Evolutionary conservation across 202 grass and related monocot species (phyloP).

Genomic region (Schoenoplectus tabernaemontani): DNA sequence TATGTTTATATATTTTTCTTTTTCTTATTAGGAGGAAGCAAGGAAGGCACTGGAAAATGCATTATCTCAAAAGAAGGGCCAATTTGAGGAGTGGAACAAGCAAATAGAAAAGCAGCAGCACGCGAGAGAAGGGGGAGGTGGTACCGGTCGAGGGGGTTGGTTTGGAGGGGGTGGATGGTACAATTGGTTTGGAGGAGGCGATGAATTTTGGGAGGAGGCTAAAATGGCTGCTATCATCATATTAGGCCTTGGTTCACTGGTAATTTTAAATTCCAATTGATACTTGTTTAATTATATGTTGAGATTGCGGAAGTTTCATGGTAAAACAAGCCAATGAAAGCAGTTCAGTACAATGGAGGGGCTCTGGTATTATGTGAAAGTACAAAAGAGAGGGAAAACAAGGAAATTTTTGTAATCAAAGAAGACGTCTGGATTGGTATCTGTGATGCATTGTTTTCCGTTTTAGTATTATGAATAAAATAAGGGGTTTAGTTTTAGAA

Average conservation of each 20-base stretch:
- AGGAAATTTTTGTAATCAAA: too few species aligned
- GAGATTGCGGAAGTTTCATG: not conserved
- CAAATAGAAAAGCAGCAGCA: conserved; percentile 28
- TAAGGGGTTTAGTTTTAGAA: too few species aligned
- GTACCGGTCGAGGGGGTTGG: conserved; percentile 23
- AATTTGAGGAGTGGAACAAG: conserved; percentile 39
- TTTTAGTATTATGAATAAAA: too few species aligned
- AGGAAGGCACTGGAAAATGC: conserved; percentile 43
- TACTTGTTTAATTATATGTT: too few species aligned
- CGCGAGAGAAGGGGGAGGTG: conserved; percentile 29
- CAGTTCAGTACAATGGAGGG: not conserved
- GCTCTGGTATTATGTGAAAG: not conserved
- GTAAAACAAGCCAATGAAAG: not conserved
- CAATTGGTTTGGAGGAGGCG: conserved; percentile 46
- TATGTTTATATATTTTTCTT: too few species aligned
- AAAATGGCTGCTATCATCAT: conserved; percentile 53
- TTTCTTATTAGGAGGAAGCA: conserved; percentile 35
- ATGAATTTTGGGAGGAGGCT: conserved; percentile 61
- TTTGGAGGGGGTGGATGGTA: too few species aligned
- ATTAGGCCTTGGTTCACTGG: conserved; percentile 46
- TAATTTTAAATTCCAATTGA: conserved; percentile 15
- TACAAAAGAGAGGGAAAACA: not conserved
- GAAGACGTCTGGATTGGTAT: too few species aligned
- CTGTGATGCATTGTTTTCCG: not conserved
- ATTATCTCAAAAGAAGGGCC: conserved; percentile 31